Evolutionary conservation across 768 basidiomycete genomes (phyloP).

Genomic region (Pleurotus ostreatus): DNA sequence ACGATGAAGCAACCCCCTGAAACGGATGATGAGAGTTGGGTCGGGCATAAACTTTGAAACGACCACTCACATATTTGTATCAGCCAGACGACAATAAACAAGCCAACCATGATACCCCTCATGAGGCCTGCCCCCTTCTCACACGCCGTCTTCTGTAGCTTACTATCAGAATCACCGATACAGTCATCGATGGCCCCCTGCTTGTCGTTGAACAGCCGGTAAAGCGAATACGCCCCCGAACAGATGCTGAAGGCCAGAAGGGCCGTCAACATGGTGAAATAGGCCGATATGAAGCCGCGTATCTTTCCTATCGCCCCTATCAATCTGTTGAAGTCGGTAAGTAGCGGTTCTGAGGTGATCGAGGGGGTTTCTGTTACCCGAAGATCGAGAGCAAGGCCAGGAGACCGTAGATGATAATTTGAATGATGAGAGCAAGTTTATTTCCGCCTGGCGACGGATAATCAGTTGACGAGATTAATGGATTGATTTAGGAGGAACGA

Average conservation of each 20-base stretch:
- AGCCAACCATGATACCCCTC: conserved; percentile 36
- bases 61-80: conserved; percentile 41
- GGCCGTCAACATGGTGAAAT: conserved; percentile 35
- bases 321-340: conserved; percentile 23
- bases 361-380: conserved; percentile 28
- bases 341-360: neutral
- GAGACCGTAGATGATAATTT: conserved; percentile 37
- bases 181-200: conserved; percentile 34
- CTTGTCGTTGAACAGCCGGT: conserved; percentile 37
- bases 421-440: conserved; percentile 36
- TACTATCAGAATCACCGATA: conserved; percentile 26
- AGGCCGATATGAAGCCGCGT: conserved; percentile 36
- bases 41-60: neutral
- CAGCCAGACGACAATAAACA: conserved; percentile 43
- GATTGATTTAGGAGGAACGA: conserved; percentile 4
- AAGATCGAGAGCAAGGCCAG: conserved; percentile 40
- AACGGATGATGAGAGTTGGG: conserved; percentile 4
- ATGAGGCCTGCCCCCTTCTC: conserved; percentile 32
- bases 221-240: conserved; percentile 39
- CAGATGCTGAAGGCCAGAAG: conserved; percentile 43
- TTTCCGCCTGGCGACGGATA: conserved; percentile 22
- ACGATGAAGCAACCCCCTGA: conserved; percentile 47
- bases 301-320: conserved; percentile 38
- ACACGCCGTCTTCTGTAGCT: conserved; percentile 29
- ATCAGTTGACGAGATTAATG: conserved; percentile 5